Evolutionary conservation across 2,329 filamentous ascomycete species (phyloP).

Genomic region (Sporothrix pseudoabietina): DNA sequence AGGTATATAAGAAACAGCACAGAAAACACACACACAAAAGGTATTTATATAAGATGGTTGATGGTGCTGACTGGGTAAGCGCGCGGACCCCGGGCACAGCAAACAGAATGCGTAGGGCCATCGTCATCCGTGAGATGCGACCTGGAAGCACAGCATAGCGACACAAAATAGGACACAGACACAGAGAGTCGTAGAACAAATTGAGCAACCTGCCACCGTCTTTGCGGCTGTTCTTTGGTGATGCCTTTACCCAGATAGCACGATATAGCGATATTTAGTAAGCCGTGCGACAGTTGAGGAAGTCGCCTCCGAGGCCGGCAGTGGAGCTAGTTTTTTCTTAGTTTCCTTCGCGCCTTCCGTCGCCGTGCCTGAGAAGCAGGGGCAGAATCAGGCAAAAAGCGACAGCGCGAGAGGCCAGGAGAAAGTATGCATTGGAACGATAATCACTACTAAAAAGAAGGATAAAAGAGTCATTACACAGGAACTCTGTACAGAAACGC

Average conservation of each 20-base stretch:
- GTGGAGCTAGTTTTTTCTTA: slow-evolving; percentile 4
- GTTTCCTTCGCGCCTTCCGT: background rate
- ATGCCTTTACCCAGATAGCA: background rate
- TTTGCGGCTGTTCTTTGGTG: background rate
- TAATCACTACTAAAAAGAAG: background rate
- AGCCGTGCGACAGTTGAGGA: slow-evolving; percentile 1
- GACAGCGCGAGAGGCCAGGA: background rate
- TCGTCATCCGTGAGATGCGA: slow-evolving; percentile 1
- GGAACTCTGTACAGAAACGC: background rate
- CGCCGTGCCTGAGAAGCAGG: background rate
- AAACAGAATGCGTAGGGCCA: background rate
- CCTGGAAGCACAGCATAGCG: background rate
- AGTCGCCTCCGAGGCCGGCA: slow-evolving; percentile 34
- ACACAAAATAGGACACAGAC: background rate
- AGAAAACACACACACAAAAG: background rate
- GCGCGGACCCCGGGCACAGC: background rate
- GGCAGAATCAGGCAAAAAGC: background rate
- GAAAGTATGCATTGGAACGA: background rate
- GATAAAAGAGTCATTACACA: background rate
- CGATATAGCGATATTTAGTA: background rate
- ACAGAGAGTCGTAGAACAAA: background rate
- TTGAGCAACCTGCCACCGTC: background rate
- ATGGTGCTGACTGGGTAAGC: slow-evolving; percentile 9
- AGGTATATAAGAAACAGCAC: background rate
- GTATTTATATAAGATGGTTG: background rate